These are phyloP conservation scores for Bryoglossum gracile DNA, from an alignment of 495 filamentous ascomycete species.

Conservation along the genomic window DNA sequence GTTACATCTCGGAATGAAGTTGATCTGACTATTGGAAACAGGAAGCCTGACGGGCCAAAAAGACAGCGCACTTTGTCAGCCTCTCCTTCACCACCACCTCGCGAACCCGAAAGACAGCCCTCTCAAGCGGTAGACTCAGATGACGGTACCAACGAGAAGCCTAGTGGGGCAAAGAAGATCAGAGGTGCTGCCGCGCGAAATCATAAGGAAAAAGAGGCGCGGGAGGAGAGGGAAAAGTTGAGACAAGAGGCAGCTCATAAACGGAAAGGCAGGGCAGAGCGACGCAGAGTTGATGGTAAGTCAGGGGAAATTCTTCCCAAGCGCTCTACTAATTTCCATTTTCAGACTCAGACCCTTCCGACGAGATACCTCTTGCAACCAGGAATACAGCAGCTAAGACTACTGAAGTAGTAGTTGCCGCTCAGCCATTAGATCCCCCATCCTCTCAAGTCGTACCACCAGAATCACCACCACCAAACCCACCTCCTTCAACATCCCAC, in stretches of 20 bases:
- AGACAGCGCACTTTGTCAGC: slow-evolving; percentile 71
- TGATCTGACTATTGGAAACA: slow-evolving; percentile 16
- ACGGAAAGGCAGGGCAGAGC: slow-evolving; percentile 66
- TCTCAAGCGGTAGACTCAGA: slow-evolving; percentile 59
- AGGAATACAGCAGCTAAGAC: slow-evolving; percentile 32
- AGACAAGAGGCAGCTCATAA: slow-evolving; percentile 63
- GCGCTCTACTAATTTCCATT: slow-evolving; percentile 26
- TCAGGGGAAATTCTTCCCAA: slow-evolving; percentile 15
- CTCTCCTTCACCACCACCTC: slow-evolving; percentile 52
- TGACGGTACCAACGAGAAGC: slow-evolving; percentile 50
- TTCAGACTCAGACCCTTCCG: slow-evolving; percentile 53
- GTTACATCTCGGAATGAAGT: neutral
- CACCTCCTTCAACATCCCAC: slow-evolving; percentile 35
- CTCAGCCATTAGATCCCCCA: slow-evolving; percentile 18
- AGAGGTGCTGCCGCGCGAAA: slow-evolving; percentile 56
- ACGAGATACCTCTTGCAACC: slow-evolving; percentile 45
- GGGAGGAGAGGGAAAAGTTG: slow-evolving; percentile 64
- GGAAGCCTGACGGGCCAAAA: slow-evolving; percentile 45
- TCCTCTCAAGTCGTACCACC: slow-evolving; percentile 30
- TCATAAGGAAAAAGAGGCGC: slow-evolving; percentile 65
- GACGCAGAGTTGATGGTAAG: slow-evolving; percentile 70
- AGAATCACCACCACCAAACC: slow-evolving; percentile 29
- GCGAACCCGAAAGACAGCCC: slow-evolving; percentile 41
- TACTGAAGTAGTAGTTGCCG: slow-evolving; percentile 17
- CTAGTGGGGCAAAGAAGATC: slow-evolving; percentile 48